phyloP scores from a whole-genome alignment of 345 rosid species.

The Euphorbia peplus region DNA sequence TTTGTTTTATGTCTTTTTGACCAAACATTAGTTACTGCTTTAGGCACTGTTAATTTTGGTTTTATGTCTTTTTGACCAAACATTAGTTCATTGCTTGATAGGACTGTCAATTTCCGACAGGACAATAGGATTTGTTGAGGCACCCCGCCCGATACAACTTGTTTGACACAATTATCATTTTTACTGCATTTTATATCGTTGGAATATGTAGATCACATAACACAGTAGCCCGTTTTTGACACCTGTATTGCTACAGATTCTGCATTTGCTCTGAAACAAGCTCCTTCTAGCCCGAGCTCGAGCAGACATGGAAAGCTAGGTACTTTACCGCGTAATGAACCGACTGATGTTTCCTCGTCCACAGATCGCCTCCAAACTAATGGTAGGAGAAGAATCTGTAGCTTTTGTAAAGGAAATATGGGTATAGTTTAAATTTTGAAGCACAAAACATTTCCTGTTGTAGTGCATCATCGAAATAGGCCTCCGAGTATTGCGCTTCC shows the following conservation, averaged over 20 bases:
- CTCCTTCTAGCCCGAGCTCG: slow-evolving; percentile 26
- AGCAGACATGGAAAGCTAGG: slow-evolving; percentile 29
- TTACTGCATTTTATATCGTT: too few species aligned
- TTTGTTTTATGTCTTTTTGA: not conserved
- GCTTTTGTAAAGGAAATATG: not conserved
- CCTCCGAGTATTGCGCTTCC: slow-evolving; percentile 52
- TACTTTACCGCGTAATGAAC: slow-evolving; percentile 18
- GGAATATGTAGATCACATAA: too few species aligned
- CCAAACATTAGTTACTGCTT: not conserved
- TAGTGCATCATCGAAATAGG: too few species aligned
- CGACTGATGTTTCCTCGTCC: slow-evolving; percentile 24
- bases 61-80: not conserved
- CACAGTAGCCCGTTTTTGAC: too few species aligned
- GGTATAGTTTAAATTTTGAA: not conserved
- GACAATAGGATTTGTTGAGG: too few species aligned
- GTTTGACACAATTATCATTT: too few species aligned
- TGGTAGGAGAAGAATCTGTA: slow-evolving; percentile 26
- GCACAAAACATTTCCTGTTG: slow-evolving; percentile 16
- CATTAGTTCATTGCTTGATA: not conserved
- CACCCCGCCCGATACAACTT: too few species aligned
- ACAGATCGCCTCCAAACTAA: slow-evolving; percentile 22
- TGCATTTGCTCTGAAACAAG: slow-evolving; percentile 20
- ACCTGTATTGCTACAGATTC: slow-evolving; percentile 26
- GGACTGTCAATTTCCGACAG: too few species aligned
- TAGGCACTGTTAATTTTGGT: not conserved